A percentile compares a stretch with the other conserved stretches of the same genome.
phyloP scores from a whole-genome alignment of 805 yeast genomes.

The Hanseniaspora clermontiae region DNA sequence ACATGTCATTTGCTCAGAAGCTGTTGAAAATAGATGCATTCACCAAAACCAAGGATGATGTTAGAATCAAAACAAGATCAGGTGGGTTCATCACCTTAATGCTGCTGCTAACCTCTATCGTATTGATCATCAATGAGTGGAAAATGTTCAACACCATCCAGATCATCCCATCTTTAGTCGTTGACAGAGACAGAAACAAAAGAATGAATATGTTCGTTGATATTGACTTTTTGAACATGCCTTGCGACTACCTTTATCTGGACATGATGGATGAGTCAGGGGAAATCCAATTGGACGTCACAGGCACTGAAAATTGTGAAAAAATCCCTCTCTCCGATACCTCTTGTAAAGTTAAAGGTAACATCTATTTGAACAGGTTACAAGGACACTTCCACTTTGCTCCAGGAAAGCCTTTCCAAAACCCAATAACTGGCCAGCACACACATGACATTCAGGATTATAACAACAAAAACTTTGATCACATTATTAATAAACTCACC shows the following conservation, averaged over 20 bases:
- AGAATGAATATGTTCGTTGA: constrained; percentile 71
- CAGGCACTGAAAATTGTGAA: constrained; percentile 25
- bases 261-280: constrained; percentile 87
- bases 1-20: constrained; percentile 11
- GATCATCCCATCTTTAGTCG: constrained; percentile 72
- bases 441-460: constrained; percentile 62
- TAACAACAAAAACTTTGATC: constrained; percentile 60
- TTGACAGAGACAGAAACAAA: constrained; percentile 67
- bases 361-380: constrained; percentile 67
- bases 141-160: constrained; percentile 53
- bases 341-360: constrained; percentile 67
- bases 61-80: constrained; percentile 70
- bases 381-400: constrained; percentile 91
- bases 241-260: constrained; percentile 69
- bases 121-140: constrained; percentile 66
- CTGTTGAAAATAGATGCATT: constrained; percentile 57
- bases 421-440: constrained; percentile 36
- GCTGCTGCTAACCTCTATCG: constrained; percentile 47
- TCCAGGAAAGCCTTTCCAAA: constrained; percentile 69
- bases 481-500: constrained; percentile 63
- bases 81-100: constrained; percentile 81
- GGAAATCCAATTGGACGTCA: constrained; percentile 62
- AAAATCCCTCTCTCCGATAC: background rate
- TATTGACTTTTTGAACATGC: constrained; percentile 68
- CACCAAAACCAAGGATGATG: constrained; percentile 88